Base-by-base conservation (phyloP, 768 basidiomycete species). In the Collybia sp. region DNA sequence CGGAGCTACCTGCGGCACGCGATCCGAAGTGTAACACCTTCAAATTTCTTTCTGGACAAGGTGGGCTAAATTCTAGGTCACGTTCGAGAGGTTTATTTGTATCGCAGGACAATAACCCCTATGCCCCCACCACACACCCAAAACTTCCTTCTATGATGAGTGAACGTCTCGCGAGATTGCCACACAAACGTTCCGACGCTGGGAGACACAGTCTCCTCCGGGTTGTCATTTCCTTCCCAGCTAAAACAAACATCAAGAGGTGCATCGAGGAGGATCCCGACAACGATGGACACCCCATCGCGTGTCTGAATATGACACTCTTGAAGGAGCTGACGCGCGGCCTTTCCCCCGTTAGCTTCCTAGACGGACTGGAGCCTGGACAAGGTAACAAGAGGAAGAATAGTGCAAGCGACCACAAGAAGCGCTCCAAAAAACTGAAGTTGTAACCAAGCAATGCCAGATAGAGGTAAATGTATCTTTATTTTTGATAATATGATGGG, bases 131-230 rank as follows among this genome's bases (percentile, higher is more conserved):
- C 4, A 60, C 61, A 11, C 55, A 67, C 43, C 67, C 68, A 0
- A 43, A 53, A 20, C 58, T 73, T 19, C 57, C 59, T 4, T 51
- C 55, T 9, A 50, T 61, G 13, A 67, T 65, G 2, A 51, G 43
- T 8, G 36, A 50, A 12, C 48, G 42, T 8, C 55, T 73, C n/a
- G 44, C 53, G 3, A 47, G 51, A 4, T 58, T 72, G 6, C 72
- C 72, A 6, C 46, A 62, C 30, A 53, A 59, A n/a, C 64, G 68
- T 12, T 37, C 45, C 10, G 70, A 71, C 36, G 62, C 59, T 5
- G 72, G 72, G n/a, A 58, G 53, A 46, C 71, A 67, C 53, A 66
- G 68, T 49, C 58, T 74, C 4, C 49, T 72, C n/a, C 68, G 72
- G 13, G 64, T 69, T 5, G 48, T 74, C 6, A 69, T 61, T 0